Conservation (phyloP, 345 rosid genomes). For the Brassica carinata region DNA sequence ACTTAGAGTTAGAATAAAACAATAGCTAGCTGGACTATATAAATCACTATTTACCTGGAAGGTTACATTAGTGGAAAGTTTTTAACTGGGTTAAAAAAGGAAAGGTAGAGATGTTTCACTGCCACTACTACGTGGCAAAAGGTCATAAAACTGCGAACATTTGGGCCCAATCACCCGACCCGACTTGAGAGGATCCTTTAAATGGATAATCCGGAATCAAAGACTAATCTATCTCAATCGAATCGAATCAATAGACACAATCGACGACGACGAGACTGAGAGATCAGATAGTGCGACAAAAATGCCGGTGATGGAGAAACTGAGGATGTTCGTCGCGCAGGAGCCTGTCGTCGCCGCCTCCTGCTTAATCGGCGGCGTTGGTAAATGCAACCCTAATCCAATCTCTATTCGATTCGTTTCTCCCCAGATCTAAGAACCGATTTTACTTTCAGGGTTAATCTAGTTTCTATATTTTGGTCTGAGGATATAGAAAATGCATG, state of each 20-base stretch:
- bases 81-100: neutral
- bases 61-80: no score
- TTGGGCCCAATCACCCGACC: neutral
- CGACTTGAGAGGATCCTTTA: neutral
- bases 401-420: neutral
- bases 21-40: no score
- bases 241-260: neutral
- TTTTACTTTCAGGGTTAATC: no score
- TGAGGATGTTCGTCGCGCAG: slow-evolving; percentile 82
- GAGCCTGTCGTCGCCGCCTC: slow-evolving; percentile 94
- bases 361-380: slow-evolving; percentile 82
- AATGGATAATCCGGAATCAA: neutral
- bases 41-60: no score
- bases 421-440: slow-evolving; percentile 19
- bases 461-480: neutral
- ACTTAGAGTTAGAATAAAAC: no score
- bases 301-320: slow-evolving; percentile 87
- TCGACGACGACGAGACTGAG: neutral
- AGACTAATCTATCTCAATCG: neutral
- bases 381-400: slow-evolving; percentile 43
- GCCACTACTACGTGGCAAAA: neutral
- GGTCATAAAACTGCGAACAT: neutral
- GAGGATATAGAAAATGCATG: slow-evolving; percentile 6
- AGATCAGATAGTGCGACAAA: slow-evolving; percentile 1
- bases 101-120: neutral